These are phyloP conservation scores for Saccharomycopsis oosterbeekiorum DNA, from an alignment of 805 yeast species.

Conservation along the genomic window DNA sequence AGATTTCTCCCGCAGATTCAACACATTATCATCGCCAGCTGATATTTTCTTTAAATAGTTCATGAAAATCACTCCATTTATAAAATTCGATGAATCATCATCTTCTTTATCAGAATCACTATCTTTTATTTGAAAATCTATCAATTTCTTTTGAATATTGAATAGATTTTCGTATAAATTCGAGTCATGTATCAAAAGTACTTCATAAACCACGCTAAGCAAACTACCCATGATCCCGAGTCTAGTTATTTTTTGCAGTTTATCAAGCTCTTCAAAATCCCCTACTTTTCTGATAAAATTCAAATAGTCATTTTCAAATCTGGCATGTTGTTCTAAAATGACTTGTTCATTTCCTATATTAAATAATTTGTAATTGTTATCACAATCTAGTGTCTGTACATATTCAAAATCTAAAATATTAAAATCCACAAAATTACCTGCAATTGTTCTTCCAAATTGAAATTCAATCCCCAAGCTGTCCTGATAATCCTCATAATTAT, in stretches of 20 bases:
- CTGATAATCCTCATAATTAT: slow-evolving; percentile 23
- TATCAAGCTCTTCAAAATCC: neutral
- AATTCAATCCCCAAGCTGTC: slow-evolving; percentile 29
- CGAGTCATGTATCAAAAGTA: neutral
- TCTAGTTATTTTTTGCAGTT: neutral
- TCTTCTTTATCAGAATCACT: neutral
- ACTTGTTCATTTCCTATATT: neutral
- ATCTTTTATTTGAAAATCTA: neutral
- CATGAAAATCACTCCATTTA: neutral
- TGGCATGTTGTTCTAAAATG: neutral
- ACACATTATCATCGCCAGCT: neutral
- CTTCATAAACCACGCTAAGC: neutral
- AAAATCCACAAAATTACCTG: neutral
- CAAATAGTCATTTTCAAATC: neutral
- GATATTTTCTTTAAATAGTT: neutral
- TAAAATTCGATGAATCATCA: neutral
- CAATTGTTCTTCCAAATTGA: slow-evolving; percentile 7
- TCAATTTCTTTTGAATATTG: neutral
- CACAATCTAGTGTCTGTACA: neutral
- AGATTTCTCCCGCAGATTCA: neutral
- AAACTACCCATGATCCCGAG: neutral
- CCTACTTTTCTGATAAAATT: neutral
- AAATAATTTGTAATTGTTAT: neutral
- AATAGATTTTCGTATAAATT: neutral
- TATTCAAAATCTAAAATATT: neutral